Evolutionary conservation across 805 yeast genomes (phyloP), one percentile per base, ranked within the genome.

Genomic region (Metschnikowia kofuensis): DNA sequence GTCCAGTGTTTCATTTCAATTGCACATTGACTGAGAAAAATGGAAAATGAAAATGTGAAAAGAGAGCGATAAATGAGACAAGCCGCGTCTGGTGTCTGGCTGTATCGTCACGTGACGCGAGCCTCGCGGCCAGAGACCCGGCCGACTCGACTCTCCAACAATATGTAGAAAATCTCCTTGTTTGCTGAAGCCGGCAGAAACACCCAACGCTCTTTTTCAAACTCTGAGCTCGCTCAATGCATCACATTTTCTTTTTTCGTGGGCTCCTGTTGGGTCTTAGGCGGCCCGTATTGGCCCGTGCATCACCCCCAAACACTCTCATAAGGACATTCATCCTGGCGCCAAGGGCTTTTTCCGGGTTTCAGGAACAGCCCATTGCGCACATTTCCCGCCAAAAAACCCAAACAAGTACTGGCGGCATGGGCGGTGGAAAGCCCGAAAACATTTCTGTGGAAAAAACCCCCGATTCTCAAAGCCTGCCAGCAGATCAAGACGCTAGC

Each of bases 341-440:
- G 10, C n/a, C 35, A 2, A 14, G 38, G 29, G 3, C 12, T 11
- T 35, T 38, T 4, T 48, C 54, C 16, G 51, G 47, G 16, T 45
- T 51, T 38, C 51, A 48, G 29, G 54, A 51, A 40, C 51, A 47
- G 35, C 54, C 54, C 16, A 48, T 48, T 35, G 34, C 45, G 13
- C 45, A 44, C 32, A 16, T 44, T 26, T 27, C 49, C 14, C 28
- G 16, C 8, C 7, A 15, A 11, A 21, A 28, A 16, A 28, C 6
- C 9, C 21, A n/a, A n/a, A 35, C 15, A 31, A 7, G 3, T 13
- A 13, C 11, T 13, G 44, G 38, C 14, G 44, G 5, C 1, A 13
- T 8, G 1, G 30, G 8, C 14, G 35, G 14, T 7, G 14, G 13
- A 10, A 34, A 34, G n/a, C 13, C 14, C 16, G 14, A 34, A n/a